These are phyloP conservation scores for Dryas octopetala DNA, from an alignment of 306 rosid genomes.

Conservation along the genomic window DNA sequence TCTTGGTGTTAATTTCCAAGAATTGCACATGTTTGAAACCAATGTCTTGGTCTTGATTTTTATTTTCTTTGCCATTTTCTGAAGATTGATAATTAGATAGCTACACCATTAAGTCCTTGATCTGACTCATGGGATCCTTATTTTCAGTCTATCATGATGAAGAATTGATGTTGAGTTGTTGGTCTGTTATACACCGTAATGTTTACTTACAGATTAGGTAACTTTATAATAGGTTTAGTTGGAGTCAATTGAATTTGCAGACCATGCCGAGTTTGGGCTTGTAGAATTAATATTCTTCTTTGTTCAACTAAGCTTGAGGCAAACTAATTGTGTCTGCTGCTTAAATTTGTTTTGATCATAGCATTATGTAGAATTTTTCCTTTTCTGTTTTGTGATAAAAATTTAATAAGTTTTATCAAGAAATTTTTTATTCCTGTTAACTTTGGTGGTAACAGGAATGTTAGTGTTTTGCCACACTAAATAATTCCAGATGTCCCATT, in stretches of 20 bases:
- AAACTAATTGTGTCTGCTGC: background rate
- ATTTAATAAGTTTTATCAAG: background rate
- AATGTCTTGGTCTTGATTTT: background rate
- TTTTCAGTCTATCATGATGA: background rate
- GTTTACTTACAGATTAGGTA: background rate
- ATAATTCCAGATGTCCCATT: background rate
- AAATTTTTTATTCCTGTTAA: background rate
- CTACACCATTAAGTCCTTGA: constrained; percentile 1
- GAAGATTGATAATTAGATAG: background rate
- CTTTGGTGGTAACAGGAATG: background rate
- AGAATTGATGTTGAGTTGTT: constrained; percentile 10
- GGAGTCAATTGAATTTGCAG: constrained; percentile 1
- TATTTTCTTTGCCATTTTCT: background rate
- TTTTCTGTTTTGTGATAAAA: too few species aligned
- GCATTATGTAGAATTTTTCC: fast-evolving
- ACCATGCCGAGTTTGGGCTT: too few species aligned
- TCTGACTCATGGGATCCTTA: background rate
- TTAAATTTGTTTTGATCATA: fast-evolving
- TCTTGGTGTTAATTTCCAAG: background rate
- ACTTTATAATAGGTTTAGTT: constrained; percentile 2
- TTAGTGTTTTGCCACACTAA: background rate
- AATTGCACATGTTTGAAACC: background rate
- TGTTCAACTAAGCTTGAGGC: constrained; percentile 1
- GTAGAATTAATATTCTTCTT: background rate
- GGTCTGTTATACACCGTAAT: background rate